phyloP scores from a whole-genome alignment of 1,139 yeast species.

The Williopsis jadinii region DNA sequence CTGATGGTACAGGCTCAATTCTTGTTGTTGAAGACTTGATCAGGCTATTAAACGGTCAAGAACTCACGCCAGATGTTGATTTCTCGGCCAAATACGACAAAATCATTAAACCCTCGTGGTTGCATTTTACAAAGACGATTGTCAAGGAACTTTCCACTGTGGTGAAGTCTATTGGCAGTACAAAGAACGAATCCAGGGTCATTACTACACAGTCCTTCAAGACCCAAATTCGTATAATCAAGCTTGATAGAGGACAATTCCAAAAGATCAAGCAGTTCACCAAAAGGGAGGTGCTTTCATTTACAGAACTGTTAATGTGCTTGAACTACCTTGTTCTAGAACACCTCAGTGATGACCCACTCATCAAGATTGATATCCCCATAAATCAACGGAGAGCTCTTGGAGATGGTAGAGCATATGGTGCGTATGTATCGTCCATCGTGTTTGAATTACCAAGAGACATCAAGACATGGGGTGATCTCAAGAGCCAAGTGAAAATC shows the following conservation, averaged over 20 bases:
- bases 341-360: neutral
- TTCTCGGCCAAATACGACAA: neutral
- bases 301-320: conserved; percentile 7
- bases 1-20: conserved; percentile 14
- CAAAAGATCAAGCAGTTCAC: conserved; percentile 3
- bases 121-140: neutral
- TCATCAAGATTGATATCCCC: conserved; percentile 6
- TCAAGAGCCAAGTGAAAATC: conserved; percentile 1
- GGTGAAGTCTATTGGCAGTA: neutral
- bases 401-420: conserved; percentile 7
- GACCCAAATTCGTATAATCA: conserved; percentile 4
- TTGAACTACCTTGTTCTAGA: conserved; percentile 1
- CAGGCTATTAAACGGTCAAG: conserved; percentile 2
- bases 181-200: neutral
- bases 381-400: conserved; percentile 11
- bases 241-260: conserved; percentile 3
- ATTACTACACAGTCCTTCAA: neutral
- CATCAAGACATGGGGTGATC: conserved; percentile 6
- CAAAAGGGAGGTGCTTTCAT: conserved; percentile 7
- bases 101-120: conserved; percentile 1
- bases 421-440: conserved; percentile 10
- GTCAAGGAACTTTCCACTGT: neutral
- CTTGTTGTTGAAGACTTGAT: conserved; percentile 13
- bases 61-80: conserved; percentile 4
- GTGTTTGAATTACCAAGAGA: neutral